A percentile compares a stretch with the other conserved stretches of the same genome.
These are phyloP conservation scores for Suillus spraguei DNA, from an alignment of 768 basidiomycete species.

Conservation along the genomic window DNA sequence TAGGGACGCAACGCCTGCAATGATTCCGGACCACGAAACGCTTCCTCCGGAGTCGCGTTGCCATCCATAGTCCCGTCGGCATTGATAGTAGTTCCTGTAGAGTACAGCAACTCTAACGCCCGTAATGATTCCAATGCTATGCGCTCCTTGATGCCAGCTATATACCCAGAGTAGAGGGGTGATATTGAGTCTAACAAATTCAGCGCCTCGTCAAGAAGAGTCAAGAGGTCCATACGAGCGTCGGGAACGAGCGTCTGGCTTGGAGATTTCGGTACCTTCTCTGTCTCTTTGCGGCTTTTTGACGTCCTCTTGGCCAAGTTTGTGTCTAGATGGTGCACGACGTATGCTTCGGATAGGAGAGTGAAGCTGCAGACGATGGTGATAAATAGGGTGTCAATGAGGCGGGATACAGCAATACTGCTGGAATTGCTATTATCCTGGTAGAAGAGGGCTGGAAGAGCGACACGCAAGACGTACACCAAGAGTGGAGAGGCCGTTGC, in stretches of 20 bases:
- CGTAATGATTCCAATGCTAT: slow-evolving; percentile 31
- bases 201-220: slow-evolving; percentile 20
- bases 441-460: slow-evolving; percentile 22
- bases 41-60: background rate
- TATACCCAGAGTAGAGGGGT: background rate
- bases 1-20: background rate
- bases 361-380: slow-evolving; percentile 16
- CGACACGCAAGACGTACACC: slow-evolving; percentile 23
- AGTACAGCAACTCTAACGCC: slow-evolving; percentile 26
- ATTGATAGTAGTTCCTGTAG: background rate
- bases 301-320: too few relatives aligned
- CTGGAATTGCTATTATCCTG: background rate
- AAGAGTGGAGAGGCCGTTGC: slow-evolving; percentile 14
- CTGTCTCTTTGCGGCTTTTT: too few relatives aligned
- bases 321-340: background rate
- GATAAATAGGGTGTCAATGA: slow-evolving; percentile 26
- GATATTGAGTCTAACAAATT: slow-evolving; percentile 22
- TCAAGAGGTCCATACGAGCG: slow-evolving; percentile 23
- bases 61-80: slow-evolving; percentile 5
- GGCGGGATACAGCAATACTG: slow-evolving; percentile 14
- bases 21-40: background rate
- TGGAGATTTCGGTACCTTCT: too few relatives aligned
- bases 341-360: background rate
- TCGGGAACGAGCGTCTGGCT: slow-evolving; percentile 16
- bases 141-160: slow-evolving; percentile 19